These are phyloP conservation scores for Fomitopsis serialis DNA, from an alignment of 768 basidiomycete species.

Conservation along the genomic window DNA sequence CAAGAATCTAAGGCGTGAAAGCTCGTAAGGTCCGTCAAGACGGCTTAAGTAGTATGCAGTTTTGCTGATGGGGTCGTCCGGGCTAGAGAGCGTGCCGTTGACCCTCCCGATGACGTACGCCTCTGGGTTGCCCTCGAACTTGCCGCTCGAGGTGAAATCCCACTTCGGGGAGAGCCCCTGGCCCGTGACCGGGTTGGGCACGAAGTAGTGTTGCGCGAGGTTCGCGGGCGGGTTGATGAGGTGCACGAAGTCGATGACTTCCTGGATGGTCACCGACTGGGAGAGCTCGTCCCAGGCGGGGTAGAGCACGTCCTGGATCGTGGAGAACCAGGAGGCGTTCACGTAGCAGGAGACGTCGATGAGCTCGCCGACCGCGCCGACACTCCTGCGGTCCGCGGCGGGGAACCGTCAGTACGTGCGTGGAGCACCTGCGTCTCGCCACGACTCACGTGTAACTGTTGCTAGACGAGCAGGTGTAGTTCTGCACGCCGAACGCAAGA, in stretches of 20 bases:
- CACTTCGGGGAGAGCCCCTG: slow-evolving; percentile 25
- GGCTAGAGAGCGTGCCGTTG: slow-evolving; percentile 21
- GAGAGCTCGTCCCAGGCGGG: too few relatives aligned
- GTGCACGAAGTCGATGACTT: slow-evolving; percentile 16
- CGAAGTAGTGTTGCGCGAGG: slow-evolving; percentile 34
- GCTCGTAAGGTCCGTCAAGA: slow-evolving; percentile 32
- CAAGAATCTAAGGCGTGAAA: slow-evolving; percentile 20
- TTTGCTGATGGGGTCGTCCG: slow-evolving; percentile 16
- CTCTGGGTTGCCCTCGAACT: slow-evolving; percentile 6
- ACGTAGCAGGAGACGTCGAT: slow-evolving; percentile 27
- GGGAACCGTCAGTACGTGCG: not conserved
- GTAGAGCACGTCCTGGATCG: slow-evolving; percentile 12
- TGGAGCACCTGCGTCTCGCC: not conserved
- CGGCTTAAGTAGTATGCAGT: too few relatives aligned
- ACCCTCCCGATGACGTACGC: slow-evolving; percentile 22
- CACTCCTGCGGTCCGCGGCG: slow-evolving; percentile 26
- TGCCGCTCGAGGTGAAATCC: slow-evolving; percentile 26
- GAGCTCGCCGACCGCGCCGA: slow-evolving; percentile 33
- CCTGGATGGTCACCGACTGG: too few relatives aligned
- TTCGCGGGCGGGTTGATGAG: slow-evolving; percentile 13
- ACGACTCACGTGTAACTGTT: slow-evolving; percentile 37
- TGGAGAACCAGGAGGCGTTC: slow-evolving; percentile 9
- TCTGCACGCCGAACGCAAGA: slow-evolving; percentile 45
- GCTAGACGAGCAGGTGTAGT: slow-evolving; percentile 43
- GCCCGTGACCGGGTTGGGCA: slow-evolving; percentile 24